Percentiles rank a stretch among this genome's conserved stretches.
Evolutionary conservation across 2,329 filamentous ascomycete species (phyloP).

Genomic region (Ceratocystis destructans): DNA sequence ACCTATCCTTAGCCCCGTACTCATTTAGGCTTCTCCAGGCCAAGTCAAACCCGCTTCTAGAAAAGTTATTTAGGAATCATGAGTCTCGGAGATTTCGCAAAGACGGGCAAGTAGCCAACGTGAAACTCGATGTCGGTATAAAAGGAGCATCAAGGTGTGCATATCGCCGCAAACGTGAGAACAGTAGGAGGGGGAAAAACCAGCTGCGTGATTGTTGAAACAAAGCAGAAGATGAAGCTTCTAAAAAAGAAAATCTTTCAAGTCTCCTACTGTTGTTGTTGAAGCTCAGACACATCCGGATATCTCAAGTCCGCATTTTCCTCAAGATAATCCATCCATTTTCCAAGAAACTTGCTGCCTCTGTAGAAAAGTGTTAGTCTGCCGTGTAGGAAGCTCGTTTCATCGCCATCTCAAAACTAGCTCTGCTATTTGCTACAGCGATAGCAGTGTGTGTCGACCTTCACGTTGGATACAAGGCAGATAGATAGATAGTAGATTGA

Average conservation of each 20-base stretch:
- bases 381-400: background rate
- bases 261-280: constrained; percentile 6
- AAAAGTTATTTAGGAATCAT: background rate
- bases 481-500: background rate
- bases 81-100: constrained; percentile 1
- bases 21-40: background rate
- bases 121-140: constrained; percentile 3
- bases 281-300: constrained; percentile 46
- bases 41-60: background rate
- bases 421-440: background rate
- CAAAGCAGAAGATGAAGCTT: background rate
- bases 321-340: constrained; percentile 85
- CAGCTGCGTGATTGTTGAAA: background rate
- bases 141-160: background rate
- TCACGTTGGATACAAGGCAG: background rate
- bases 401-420: constrained; percentile 1
- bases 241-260: background rate
- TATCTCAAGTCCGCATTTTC: constrained; percentile 83
- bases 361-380: constrained; percentile 31
- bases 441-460: too few species aligned
- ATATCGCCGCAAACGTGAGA: background rate
- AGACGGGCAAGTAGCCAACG: background rate
- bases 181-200: background rate
- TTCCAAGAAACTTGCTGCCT: constrained; percentile 71
- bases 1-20: background rate